Evolutionary conservation across 1,284 basidiomycete genomes (phyloP).

Genomic region (Irpex sp.): DNA sequence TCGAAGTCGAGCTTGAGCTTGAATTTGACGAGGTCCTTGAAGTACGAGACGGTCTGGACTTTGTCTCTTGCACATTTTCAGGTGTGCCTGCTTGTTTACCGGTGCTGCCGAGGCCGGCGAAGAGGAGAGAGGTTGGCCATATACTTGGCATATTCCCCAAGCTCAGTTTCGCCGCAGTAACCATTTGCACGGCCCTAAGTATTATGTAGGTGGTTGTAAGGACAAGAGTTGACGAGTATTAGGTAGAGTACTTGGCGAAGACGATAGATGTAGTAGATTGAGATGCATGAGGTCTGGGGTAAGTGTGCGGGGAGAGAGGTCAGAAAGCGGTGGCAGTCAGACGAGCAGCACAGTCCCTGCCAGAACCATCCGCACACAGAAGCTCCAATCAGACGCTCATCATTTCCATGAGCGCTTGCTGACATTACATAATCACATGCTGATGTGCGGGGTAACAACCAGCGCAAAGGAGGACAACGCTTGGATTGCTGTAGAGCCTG

Average conservation of each 20-base stretch:
- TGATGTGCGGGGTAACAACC: neutral
- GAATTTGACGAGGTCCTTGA: neutral
- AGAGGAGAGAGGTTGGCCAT: constrained; percentile 26
- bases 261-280: neutral
- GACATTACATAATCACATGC: neutral
- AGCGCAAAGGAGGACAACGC: neutral
- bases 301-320: neutral
- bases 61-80: constrained; percentile 9
- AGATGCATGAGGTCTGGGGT: neutral
- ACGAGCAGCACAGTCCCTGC: neutral
- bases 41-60: neutral
- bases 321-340: neutral
- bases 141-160: neutral
- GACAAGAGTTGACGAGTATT: neutral
- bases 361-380: neutral
- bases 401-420: neutral
- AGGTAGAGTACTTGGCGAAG: neutral
- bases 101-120: constrained; percentile 14
- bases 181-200: neutral
- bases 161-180: neutral
- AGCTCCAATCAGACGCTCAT: neutral
- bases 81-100: constrained; percentile 5
- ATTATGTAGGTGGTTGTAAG: neutral
- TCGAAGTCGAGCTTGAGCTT: neutral
- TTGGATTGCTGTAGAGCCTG: too few species aligned